phyloP scores from a whole-genome alignment of 352 stramenopile species.

The Pythium rhizo-oryzae region DNA sequence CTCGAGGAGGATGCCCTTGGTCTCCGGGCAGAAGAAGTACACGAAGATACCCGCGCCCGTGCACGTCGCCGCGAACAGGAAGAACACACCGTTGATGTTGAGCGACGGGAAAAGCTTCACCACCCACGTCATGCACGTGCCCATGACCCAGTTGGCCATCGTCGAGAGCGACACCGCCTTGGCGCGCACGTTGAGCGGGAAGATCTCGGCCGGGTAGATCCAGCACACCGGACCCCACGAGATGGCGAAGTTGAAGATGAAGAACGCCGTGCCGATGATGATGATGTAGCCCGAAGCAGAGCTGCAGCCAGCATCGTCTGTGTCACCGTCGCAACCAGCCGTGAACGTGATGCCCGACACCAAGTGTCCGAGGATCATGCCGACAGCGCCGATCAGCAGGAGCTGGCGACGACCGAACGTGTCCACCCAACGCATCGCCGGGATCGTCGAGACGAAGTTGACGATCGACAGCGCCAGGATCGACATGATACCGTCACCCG shows the following conservation, averaged over 20 bases:
- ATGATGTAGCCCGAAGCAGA: constrained; percentile 35
- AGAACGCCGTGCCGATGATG: constrained; percentile 38
- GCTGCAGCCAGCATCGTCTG: no score
- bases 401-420: constrained; percentile 37
- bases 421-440: constrained; percentile 44
- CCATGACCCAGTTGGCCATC: constrained; percentile 22
- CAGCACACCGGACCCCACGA: constrained; percentile 43
- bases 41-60: constrained; percentile 28
- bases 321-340: constrained; percentile 2
- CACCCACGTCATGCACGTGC: no score
- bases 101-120: no score
- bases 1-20: constrained; percentile 36
- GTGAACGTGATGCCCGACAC: constrained; percentile 31
- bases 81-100: no score
- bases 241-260: constrained; percentile 54
- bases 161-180: constrained; percentile 36
- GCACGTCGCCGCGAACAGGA: constrained; percentile 41
- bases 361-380: constrained; percentile 46
- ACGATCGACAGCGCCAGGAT: constrained; percentile 38
- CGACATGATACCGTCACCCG: constrained; percentile 38
- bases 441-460: constrained; percentile 45
- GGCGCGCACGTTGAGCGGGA: constrained; percentile 37
- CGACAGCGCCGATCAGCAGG: constrained; percentile 41
- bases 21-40: no score
- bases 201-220: no score